Percentiles rank a stretch among this genome's conserved stretches.
These are phyloP conservation scores for Ogataea methylovora DNA, from an alignment of 805 yeast genomes.

Conservation along the genomic window DNA sequence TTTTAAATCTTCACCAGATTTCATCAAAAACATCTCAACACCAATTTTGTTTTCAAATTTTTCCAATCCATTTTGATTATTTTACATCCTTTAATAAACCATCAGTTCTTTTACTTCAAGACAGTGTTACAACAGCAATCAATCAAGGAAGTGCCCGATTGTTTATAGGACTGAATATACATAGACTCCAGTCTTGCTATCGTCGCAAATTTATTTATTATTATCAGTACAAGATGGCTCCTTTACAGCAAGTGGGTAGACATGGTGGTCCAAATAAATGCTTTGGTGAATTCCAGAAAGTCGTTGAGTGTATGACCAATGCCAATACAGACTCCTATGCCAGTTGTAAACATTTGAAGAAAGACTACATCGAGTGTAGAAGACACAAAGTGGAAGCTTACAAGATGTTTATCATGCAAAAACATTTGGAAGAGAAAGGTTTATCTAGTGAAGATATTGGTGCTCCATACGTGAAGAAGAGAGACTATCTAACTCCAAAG, in stretches of 20 bases:
- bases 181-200: no score
- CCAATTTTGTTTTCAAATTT: no score
- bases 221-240: no score
- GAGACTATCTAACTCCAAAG: conserved; percentile 30
- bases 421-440: conserved; percentile 22
- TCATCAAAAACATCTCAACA: no score
- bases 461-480: conserved; percentile 31
- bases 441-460: conserved; percentile 22
- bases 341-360: conserved; percentile 24
- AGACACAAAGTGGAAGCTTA: conserved; percentile 29
- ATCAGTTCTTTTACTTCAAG: no score
- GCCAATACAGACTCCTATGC: conserved; percentile 20
- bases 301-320: conserved; percentile 30
- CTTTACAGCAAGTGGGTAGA: conserved; percentile 26
- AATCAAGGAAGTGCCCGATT: no score
- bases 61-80: no score
- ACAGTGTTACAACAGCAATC: no score
- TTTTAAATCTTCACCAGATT: no score
- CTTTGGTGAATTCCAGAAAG: conserved; percentile 29
- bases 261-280: conserved; percentile 32
- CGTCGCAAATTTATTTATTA: no score
- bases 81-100: no score
- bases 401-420: conserved; percentile 25
- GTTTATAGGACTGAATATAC: no score
- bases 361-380: conserved; percentile 31